Base-by-base conservation (phyloP, 345 rosid species). In the Citrus reticulata region DNA sequence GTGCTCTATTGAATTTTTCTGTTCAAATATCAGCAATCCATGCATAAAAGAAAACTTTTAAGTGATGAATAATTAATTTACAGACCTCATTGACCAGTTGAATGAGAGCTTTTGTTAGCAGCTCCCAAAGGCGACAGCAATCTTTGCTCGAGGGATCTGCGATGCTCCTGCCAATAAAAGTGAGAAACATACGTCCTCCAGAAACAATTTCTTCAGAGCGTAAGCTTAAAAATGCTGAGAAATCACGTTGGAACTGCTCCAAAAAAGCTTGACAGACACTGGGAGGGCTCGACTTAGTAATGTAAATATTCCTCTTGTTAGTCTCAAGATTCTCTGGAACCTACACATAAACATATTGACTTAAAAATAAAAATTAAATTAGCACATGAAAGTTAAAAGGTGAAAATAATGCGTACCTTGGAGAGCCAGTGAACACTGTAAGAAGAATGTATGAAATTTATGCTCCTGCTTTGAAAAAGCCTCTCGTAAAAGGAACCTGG, bases 401-500 rank as follows among this genome's bases (percentile, higher is more conserved):
- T 42, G 1, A 42, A 42, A 42, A 1, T 42, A 42, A 9, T 42
- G 49, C 49, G 1, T 42, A 83, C 90, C 86, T 81, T 76, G 51
- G 89, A 87, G 24, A 83, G 83, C 79, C 79, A 85, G 62, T 85
- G 87, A 19, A 85, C 68, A 68, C 88, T 79, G 46, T 78, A 87
- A 40, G 85, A 86, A 27, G 88, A 84, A 65, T 81, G 83, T 1
- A 80, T 42, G 62, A 85, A 81, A 76, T 89, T 88, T 10, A 85
- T 78, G 35, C 75, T 81, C 6, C 68, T 74, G 9, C 66, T 40
- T 32, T 90, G 82, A 20, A 90, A 86, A 37, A 91, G 91, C 73
- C 87, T 90, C 3, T 77, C 82, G 22, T 88, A 86, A 65, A 90
- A 88, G 25, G 85, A 85, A 40, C 92, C 90, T 0, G 92, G 87